Conservation (phyloP, 1,139 yeast species). For the Sugiyamaella sp. region DNA sequence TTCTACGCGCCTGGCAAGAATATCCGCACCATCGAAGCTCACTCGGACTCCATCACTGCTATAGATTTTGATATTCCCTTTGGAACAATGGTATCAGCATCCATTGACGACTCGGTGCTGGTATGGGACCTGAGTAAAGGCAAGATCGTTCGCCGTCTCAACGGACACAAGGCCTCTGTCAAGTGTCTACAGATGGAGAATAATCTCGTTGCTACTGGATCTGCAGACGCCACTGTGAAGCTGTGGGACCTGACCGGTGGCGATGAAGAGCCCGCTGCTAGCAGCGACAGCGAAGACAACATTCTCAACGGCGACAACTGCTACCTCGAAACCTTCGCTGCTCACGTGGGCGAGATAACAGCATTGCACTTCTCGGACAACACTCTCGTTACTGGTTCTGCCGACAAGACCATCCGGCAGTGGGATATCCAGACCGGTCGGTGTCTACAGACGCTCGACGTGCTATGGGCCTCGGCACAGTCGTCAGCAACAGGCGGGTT, state of each 20-base stretch:
- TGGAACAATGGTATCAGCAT: conserved; percentile 75
- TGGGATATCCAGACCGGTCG: conserved; percentile 63
- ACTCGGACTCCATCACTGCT: conserved; percentile 54
- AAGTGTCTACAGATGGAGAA: conserved; percentile 61
- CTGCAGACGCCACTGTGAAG: conserved; percentile 61
- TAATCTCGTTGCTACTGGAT: conserved; percentile 59
- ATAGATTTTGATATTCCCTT: conserved; percentile 71
- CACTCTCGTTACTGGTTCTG: conserved; percentile 60
- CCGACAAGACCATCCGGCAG: conserved; percentile 60
- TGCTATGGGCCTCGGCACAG: conserved; percentile 56
- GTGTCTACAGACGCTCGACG: conserved; percentile 63
- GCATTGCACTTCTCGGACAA: conserved; percentile 56
- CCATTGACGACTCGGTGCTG: conserved; percentile 76
- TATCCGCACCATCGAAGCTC: conserved; percentile 57
- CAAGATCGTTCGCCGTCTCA: conserved; percentile 39
- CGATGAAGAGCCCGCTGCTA: conserved; percentile 18
- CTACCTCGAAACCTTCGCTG: conserved; percentile 54
- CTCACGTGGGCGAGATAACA: conserved; percentile 66
- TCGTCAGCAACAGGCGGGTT: conserved; percentile 19
- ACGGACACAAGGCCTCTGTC: conserved; percentile 53
- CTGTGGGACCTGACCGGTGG: conserved; percentile 56
- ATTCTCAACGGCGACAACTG: conserved; percentile 37
- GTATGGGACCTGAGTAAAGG: conserved; percentile 78
- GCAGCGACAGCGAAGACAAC: conserved; percentile 31
- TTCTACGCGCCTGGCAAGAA: conserved; percentile 60